These are phyloP conservation scores for Sungouiella blattae DNA, from an alignment of 805 yeast genomes.

Conservation along the genomic window DNA sequence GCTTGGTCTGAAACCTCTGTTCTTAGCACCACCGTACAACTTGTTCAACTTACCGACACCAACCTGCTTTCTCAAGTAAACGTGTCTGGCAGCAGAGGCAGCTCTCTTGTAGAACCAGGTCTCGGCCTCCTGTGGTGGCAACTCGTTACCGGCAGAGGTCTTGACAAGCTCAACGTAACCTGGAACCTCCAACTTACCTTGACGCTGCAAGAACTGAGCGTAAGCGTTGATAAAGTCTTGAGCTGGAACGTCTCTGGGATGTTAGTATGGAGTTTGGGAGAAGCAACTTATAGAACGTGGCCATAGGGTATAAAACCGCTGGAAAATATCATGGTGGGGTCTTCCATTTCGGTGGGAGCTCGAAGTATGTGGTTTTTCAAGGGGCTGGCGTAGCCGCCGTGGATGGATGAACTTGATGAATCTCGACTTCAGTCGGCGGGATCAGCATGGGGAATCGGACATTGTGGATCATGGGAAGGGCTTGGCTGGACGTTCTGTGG, in stretches of 20 bases:
- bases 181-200: conserved; percentile 99
- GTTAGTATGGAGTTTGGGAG: conserved; percentile 24
- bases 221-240: conserved; percentile 99
- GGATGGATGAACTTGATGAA: background rate
- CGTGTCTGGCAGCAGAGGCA: conserved; percentile 99
- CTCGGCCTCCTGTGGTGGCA: conserved; percentile 99
- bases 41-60: conserved; percentile 99
- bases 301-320: too few species aligned
- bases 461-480: too few species aligned
- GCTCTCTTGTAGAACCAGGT: conserved; percentile 99
- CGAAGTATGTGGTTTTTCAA: too few species aligned
- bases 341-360: too few species aligned
- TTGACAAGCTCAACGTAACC: conserved; percentile 99
- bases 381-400: background rate
- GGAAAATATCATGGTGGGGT: too few species aligned
- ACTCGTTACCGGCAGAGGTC: conserved; percentile 98
- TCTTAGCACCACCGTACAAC: conserved; percentile 97
- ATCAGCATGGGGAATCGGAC: too few species aligned
- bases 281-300: too few species aligned
- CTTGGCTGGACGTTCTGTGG: background rate
- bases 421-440: too few species aligned
- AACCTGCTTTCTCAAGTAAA: conserved; percentile 98
- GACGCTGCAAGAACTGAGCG: conserved; percentile 99
- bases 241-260: conserved; percentile 99
- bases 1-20: conserved; percentile 99